Conservation (phyloP, 139 green algal species). For the Chlorella vulgaris region DNA sequence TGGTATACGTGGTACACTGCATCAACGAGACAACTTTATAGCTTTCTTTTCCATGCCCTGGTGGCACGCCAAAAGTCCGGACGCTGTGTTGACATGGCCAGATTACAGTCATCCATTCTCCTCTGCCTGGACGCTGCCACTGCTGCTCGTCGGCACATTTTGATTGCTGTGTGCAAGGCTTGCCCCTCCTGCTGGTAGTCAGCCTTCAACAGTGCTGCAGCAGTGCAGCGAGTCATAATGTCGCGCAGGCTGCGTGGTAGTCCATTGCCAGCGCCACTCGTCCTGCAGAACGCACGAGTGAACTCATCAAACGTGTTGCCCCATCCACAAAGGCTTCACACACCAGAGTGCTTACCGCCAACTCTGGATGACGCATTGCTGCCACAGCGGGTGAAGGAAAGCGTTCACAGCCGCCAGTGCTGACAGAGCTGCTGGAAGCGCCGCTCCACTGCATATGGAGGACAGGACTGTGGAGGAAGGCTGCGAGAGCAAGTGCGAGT, state of each 20-base stretch:
- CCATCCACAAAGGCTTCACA: no score
- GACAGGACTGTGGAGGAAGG: background rate
- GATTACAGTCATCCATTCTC: background rate
- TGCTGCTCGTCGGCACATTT: conserved; percentile 6
- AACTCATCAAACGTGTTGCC: no score
- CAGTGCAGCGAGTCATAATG: no score
- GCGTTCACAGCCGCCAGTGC: conserved; percentile 9
- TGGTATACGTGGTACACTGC: no score
- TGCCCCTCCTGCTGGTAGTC: background rate
- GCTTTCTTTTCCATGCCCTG: no score
- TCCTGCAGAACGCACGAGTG: no score
- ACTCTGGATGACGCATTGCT: background rate
- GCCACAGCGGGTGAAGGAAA: conserved; percentile 16
- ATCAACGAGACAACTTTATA: no score
- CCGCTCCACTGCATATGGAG: background rate
- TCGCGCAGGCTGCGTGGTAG: no score
- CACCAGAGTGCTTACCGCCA: conserved; percentile 6
- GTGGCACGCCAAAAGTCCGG: conserved; percentile 20
- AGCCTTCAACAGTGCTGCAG: no score
- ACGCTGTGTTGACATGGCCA: background rate
- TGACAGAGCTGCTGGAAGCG: background rate
- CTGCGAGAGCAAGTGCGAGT: conserved; percentile 10
- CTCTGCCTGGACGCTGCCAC: background rate
- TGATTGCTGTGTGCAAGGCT: background rate
- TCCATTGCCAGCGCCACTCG: no score